Base-by-base conservation (phyloP, 1,284 basidiomycete species). In the Schizopora paradoxa region DNA sequence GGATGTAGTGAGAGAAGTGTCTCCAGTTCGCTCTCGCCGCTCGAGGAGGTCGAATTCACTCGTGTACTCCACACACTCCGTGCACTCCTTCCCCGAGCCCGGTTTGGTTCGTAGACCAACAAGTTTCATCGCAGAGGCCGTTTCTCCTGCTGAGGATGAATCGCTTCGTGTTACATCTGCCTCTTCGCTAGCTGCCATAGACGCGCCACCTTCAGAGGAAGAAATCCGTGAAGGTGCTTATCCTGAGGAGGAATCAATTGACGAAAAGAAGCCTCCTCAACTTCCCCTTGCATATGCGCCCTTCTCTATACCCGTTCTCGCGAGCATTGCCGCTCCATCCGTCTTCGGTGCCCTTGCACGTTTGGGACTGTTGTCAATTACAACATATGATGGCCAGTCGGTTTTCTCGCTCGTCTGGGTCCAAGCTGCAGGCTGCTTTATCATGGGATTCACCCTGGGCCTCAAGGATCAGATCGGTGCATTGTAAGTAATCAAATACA, bases 341-440 rank as follows among this genome's bases (percentile, higher is more conserved):
- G 77, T 91, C 48, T 70, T 93, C 29, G 91, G 91, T n/a, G 72
- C 79, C 7, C 76, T 94, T 14, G 78, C 82, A 11, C 73, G 91
- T 21, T 66, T 93, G 1, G 91, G 91, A 1, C 61, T 94, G 6
- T 62, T 76, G 28, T 84, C 86, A 0, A 66, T 94, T 27, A 73
- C 73, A 10, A 78, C 73, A 1, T 95, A 90, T 56, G 70, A 81
- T 40, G 91, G 89, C 1, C 62, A 76, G 40, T 76, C 81, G 53
- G 82, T 97, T 6, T 95, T 91, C 56, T 75, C 90, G 1, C 68
- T 97, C 25, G 79, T 89, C 1, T 98, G 94, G 74, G 76, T 82
- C 0, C 95, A 99, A 63, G 85, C 82, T 0, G 68, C 86, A 1
- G 96, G 96, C 2, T 98, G 95, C 63, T 72, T 94, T 35, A 69